Evolutionary conservation across 2,329 filamentous ascomycete genomes (phyloP).

Genomic region (Nectriaceae sp.): DNA sequence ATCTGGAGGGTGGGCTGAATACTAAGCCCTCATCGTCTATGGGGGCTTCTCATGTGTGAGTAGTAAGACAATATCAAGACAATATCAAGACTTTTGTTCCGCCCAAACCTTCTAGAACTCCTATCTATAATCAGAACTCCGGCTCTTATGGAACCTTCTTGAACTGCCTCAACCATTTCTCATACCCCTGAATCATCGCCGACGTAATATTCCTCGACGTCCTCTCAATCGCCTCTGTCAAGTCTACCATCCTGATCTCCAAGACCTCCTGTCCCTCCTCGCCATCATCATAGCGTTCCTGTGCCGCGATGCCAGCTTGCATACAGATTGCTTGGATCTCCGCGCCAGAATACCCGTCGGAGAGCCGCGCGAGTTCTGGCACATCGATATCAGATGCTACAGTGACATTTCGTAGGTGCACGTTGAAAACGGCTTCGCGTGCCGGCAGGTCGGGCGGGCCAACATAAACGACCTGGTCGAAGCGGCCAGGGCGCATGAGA

Average conservation of each 20-base stretch:
- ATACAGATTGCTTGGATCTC: constrained; percentile 66
- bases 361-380: constrained; percentile 59
- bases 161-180: constrained; percentile 53
- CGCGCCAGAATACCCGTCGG: constrained; percentile 82
- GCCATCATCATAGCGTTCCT: constrained; percentile 36
- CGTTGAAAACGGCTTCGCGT: constrained; percentile 73
- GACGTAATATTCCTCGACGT: constrained; percentile 61
- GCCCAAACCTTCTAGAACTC: not conserved
- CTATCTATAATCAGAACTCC: too few species aligned
- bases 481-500: constrained; percentile 79
- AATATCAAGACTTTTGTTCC: not conserved
- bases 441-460: constrained; percentile 75
- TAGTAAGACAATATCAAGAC: too few species aligned
- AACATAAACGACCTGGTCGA: constrained; percentile 85
- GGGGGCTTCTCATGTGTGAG: too few species aligned
- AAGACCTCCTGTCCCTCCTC: constrained; percentile 28
- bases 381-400: constrained; percentile 67
- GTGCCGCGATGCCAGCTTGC: constrained; percentile 45
- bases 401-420: constrained; percentile 63
- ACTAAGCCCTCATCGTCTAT: too few species aligned
- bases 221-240: constrained; percentile 43
- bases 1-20: too few species aligned
- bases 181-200: constrained; percentile 59
- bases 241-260: constrained; percentile 44
- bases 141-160: constrained; percentile 19